Evolutionary conservation across 257 asterid species (phyloP).

Genomic region (Jacaranda copaia): DNA sequence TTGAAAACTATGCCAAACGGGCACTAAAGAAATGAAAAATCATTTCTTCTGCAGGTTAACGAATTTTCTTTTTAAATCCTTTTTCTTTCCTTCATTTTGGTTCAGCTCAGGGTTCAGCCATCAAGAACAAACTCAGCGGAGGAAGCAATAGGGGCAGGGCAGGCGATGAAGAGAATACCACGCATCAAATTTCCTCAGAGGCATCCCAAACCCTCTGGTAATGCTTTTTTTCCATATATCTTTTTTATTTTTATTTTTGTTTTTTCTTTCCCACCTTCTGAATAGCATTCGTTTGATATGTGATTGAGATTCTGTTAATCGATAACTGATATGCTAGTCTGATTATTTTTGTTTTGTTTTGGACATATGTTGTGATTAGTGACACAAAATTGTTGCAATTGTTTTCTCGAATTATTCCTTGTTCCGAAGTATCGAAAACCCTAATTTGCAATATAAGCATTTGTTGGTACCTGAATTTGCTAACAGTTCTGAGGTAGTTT

Average conservation of each 20-base stretch:
- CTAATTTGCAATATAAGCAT: background rate
- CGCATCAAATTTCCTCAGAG: constrained; percentile 76
- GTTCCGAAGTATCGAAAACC: background rate
- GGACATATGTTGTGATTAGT: background rate
- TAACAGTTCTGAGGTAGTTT: background rate
- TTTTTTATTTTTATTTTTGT: background rate
- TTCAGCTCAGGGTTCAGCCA: background rate
- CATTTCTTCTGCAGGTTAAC: background rate
- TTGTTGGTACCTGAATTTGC: background rate
- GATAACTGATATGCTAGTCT: background rate
- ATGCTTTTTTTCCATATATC: background rate
- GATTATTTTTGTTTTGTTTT: background rate
- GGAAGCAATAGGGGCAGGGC: constrained; percentile 37
- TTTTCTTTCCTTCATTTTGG: background rate
- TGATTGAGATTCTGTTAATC: background rate
- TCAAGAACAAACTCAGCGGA: background rate
- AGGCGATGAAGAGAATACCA: constrained; percentile 75
- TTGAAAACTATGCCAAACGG: too few species aligned
- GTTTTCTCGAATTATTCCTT: background rate
- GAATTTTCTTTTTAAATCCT: background rate
- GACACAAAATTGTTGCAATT: background rate
- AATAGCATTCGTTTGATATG: background rate
- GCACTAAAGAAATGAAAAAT: too few species aligned
- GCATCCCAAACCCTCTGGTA: constrained; percentile 58
- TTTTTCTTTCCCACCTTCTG: background rate